Evolutionary conservation across 805 yeast species (phyloP), one percentile per base, ranked within the genome.

Genomic region (Nakazawaea anatomiae): DNA sequence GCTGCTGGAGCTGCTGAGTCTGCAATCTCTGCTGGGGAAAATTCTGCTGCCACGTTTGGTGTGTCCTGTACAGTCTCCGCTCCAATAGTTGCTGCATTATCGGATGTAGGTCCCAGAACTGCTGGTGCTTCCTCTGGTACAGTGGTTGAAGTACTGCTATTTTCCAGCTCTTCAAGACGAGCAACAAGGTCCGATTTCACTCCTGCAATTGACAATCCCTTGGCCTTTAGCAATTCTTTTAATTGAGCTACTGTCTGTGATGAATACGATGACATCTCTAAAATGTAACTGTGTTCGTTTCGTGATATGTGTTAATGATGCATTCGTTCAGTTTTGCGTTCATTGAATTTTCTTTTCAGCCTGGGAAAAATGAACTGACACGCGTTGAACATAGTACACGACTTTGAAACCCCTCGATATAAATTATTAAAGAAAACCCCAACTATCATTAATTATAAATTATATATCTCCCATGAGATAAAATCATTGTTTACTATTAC

Each of bases 191-290:
- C 97, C 42, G 85, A 82, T 67, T 92, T 92, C 58, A 88, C 83
- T 27, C 98, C 98, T 39, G 78, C 78, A 5, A 74, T 72, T 2
- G 94, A 65, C 47, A 92, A 76, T 1, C 85, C 86, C 54, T 83
- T 82, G 27, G 75, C 67, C 59, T 85, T 84, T 59, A 92, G 76
- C 51, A 79, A 61, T 55, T 87, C 96, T 65, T 88, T 91, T 66
- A 92, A 76, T 71, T 90, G 96, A 18, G 85, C 82, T 47, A 90
- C 97, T 2, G 91, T 85, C 56, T 80, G 75, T n/a, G 82, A 61
- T n/a, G 80, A 62, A 63, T 82, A 85, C 9, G 75, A 75, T 14
- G 80, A 56, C 84, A 81, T 80, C 25, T 18, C 25, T 18, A 18
- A 18, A 18, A 18, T 18, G 25, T 18, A 3, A 18, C 25, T 18